Percentiles rank a stretch among this genome's conserved stretches.
Conservation (phyloP, 2,329 filamentous ascomycete species). For the Phoma sp. region DNA sequence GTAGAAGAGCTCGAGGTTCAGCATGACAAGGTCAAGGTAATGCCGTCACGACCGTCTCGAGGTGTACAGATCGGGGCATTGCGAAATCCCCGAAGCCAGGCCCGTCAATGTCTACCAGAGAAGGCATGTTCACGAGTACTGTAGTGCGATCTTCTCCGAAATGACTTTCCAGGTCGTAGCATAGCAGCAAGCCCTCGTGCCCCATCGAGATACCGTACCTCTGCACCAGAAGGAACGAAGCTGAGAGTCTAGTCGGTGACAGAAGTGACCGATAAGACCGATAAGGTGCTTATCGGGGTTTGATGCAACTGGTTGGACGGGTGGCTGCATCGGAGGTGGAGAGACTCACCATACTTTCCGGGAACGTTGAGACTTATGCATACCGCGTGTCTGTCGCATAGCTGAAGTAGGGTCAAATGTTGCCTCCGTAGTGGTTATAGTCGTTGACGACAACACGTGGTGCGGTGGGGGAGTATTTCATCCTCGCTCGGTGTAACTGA, state of each 20-base stretch:
- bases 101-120: no score
- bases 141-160: not conserved
- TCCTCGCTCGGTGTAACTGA: not conserved
- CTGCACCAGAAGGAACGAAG: not conserved
- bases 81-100: no score
- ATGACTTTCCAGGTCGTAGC: not conserved
- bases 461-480: not conserved
- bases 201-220: not conserved
- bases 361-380: constrained; percentile 2
- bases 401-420: not conserved
- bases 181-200: not conserved
- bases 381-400: not conserved
- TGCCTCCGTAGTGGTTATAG: not conserved
- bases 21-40: no score
- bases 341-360: constrained; percentile 1
- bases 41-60: no score
- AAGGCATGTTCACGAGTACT: not conserved
- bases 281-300: not conserved
- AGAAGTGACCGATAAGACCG: not conserved
- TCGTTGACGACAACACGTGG: not conserved
- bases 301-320: constrained; percentile 9
- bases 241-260: not conserved
- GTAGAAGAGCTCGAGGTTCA: no score
- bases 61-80: no score
- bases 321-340: constrained; percentile 14